A percentile compares a stretch with the other conserved stretches of the same genome.
phyloP scores from a whole-genome alignment of 208 protist genomes.

The Trypanosoma caninum region DNA sequence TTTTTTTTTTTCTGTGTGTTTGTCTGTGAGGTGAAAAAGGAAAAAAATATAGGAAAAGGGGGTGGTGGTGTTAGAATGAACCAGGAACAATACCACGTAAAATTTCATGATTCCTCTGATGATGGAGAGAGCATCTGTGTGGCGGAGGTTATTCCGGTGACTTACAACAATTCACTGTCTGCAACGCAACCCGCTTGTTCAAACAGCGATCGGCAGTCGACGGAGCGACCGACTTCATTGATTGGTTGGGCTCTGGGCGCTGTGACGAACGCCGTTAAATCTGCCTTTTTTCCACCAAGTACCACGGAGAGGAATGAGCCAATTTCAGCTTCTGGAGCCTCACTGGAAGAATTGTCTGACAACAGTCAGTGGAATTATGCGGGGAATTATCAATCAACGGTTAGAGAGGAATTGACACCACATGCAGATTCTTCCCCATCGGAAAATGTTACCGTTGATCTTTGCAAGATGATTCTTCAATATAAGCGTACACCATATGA shows the following conservation, averaged over 20 bases:
- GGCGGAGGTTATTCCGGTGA: slow-evolving; percentile 30
- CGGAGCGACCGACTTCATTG: slow-evolving; percentile 4
- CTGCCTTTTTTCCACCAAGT: not conserved
- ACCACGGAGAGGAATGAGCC: not conserved
- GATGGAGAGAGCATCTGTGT: slow-evolving; percentile 45
- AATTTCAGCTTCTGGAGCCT: not conserved
- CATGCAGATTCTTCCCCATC: not conserved
- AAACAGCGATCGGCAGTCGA: not conserved
- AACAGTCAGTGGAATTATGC: slow-evolving; percentile 12
- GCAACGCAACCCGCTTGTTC: not conserved
- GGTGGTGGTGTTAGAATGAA: not conserved
- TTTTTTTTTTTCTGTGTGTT: not conserved
- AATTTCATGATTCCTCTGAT: slow-evolving; percentile 73
- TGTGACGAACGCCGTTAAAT: not conserved
- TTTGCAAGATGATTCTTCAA: slow-evolving; percentile 65
- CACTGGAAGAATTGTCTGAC: not conserved
- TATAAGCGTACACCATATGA: slow-evolving; percentile 65
- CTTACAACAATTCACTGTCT: slow-evolving; percentile 10
- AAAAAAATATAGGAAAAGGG: not conserved
- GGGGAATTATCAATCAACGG: not conserved
- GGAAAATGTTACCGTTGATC: slow-evolving; percentile 57
- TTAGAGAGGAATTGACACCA: not conserved
- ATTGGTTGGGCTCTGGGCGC: not conserved
- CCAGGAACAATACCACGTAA: slow-evolving; percentile 29
- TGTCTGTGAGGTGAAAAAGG: not conserved